Evolutionary conservation across 768 basidiomycete species (phyloP).

Genomic region (Ramaria rubella): DNA sequence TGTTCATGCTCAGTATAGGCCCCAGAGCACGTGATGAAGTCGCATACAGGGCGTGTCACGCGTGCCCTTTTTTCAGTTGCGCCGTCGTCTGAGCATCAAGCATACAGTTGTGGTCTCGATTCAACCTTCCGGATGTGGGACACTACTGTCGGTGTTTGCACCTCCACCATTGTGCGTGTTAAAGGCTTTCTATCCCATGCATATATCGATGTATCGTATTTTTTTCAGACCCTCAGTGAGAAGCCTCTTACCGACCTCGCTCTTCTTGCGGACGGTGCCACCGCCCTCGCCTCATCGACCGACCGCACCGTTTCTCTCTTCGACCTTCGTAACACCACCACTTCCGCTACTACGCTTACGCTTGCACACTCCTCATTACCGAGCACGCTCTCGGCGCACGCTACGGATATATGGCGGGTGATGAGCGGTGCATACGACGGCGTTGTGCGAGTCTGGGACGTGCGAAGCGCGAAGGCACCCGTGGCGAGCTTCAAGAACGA

Average conservation of each 20-base stretch:
- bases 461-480: constrained; percentile 59
- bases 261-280: constrained; percentile 35
- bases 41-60: constrained; percentile 79
- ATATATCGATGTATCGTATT: background rate
- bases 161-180: constrained; percentile 56
- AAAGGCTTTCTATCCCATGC: background rate
- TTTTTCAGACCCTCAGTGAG: constrained; percentile 53
- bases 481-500: constrained; percentile 59
- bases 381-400: constrained; percentile 45
- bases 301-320: constrained; percentile 70
- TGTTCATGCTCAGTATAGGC: constrained; percentile 27
- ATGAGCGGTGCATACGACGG: constrained; percentile 76
- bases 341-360: constrained; percentile 32
- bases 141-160: constrained; percentile 65
- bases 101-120: constrained; percentile 81
- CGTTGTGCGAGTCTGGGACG: constrained; percentile 69
- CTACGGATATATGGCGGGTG: constrained; percentile 15
- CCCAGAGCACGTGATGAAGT: constrained; percentile 68
- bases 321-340: constrained; percentile 48
- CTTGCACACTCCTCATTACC: constrained; percentile 63
- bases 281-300: constrained; percentile 57
- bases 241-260: constrained; percentile 69
- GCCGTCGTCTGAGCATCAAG: constrained; percentile 30
- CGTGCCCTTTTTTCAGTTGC: constrained; percentile 49
- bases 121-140: constrained; percentile 90